Percentiles rank a stretch among this genome's conserved stretches.
Conservation (phyloP, 495 filamentous ascomycete genomes). For the Oleoguttula mirabilis region DNA sequence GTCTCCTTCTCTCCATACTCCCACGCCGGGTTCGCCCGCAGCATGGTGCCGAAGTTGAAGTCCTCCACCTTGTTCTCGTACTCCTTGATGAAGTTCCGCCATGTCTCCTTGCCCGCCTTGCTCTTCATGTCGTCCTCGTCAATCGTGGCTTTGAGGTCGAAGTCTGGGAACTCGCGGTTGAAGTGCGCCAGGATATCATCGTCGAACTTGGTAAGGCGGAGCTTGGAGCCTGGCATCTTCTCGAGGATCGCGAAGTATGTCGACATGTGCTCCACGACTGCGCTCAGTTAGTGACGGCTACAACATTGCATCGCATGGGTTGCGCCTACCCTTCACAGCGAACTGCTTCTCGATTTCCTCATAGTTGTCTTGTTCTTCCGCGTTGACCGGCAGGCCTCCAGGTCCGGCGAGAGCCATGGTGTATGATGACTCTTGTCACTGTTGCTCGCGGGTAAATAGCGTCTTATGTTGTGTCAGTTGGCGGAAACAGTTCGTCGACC, state of each 20-base stretch:
- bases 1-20: conserved; percentile 86
- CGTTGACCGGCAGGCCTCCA: conserved; percentile 34
- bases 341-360: conserved; percentile 99
- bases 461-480: no score
- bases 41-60: conserved; percentile 94
- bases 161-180: conserved; percentile 77
- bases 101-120: conserved; percentile 87
- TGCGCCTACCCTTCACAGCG: conserved; percentile 95
- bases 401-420: no score
- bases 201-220: conserved; percentile 86
- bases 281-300: neutral
- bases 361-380: conserved; percentile 64
- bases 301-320: no score
- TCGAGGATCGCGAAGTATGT: conserved; percentile 97
- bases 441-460: no score
- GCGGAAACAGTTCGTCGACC: no score
- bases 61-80: conserved; percentile 90
- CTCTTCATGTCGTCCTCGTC: conserved; percentile 96
- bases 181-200: conserved; percentile 89
- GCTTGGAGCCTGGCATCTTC: conserved; percentile 67
- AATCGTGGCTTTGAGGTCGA: conserved; percentile 66
- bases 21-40: conserved; percentile 60
- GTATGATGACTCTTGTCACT: no score
- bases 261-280: conserved; percentile 85
- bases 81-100: conserved; percentile 86